phyloP scores from a whole-genome alignment of 768 basidiomycete genomes.

The Leccinum imitatum region DNA sequence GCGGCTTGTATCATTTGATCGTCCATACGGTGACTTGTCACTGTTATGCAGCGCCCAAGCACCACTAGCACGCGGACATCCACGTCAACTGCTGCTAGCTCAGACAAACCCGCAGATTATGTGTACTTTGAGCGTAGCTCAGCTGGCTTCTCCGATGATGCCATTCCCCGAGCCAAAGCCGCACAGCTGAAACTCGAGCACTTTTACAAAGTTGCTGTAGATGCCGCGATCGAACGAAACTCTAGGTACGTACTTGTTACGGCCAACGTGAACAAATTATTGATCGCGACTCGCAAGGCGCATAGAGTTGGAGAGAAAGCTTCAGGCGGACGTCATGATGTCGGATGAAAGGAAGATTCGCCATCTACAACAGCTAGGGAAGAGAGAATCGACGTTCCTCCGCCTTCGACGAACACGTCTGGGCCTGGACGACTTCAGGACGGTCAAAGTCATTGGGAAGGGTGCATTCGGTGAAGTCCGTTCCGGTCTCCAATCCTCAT shows the following conservation, averaged over 20 bases:
- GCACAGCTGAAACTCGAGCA: conserved; percentile 96
- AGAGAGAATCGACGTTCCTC: conserved; percentile 86
- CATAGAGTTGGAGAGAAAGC: conserved; percentile 79
- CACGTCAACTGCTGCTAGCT: conserved; percentile 19
- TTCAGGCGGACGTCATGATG: conserved; percentile 65
- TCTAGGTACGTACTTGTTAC: conserved; percentile 57
- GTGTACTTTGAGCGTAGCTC: conserved; percentile 90
- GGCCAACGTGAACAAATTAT: neutral
- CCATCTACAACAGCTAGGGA: conserved; percentile 79
- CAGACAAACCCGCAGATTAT: conserved; percentile 61
- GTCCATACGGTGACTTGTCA: neutral
- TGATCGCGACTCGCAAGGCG: conserved; percentile 50
- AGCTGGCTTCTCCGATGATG: conserved; percentile 74
- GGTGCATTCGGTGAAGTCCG: conserved; percentile 96
- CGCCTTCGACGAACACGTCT: conserved; percentile 87
- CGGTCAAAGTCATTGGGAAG: conserved; percentile 98
- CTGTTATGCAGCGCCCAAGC: conserved; percentile 32
- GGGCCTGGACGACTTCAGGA: conserved; percentile 89
- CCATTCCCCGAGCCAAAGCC: conserved; percentile 79
- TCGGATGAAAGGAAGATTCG: conserved; percentile 85
- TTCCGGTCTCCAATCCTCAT: conserved; percentile 1
- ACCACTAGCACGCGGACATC: conserved; percentile 29
- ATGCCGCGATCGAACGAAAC: conserved; percentile 92
- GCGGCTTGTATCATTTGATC: neutral
- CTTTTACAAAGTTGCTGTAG: conserved; percentile 96